phyloP scores from a whole-genome alignment of 1,284 basidiomycete genomes.

The Cutaneotrichosporon cyanovorans region DNA sequence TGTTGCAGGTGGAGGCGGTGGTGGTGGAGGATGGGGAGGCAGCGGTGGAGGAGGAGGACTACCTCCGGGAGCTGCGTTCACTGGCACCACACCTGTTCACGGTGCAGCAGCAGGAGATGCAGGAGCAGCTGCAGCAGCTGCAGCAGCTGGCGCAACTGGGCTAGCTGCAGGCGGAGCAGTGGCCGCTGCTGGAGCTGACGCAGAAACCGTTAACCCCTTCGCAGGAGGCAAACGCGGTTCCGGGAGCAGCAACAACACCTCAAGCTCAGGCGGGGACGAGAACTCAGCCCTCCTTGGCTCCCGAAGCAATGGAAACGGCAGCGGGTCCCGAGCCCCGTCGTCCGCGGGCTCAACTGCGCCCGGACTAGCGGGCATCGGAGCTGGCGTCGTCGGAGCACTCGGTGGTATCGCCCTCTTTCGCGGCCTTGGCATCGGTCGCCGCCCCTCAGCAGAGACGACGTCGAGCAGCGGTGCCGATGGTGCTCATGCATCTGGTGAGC shows the following conservation, averaged over 20 bases:
- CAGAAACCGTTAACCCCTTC: not conserved
- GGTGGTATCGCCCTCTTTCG: constrained; percentile 11
- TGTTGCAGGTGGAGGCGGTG: no score
- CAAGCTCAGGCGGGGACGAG: not conserved
- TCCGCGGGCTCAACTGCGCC: not conserved
- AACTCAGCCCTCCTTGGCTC: not conserved
- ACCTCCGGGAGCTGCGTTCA: no score
- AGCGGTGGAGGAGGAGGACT: no score
- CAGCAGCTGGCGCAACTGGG: not conserved
- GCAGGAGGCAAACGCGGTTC: not conserved
- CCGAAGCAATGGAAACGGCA: not conserved
- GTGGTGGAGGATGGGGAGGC: no score
- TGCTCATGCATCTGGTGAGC: not conserved
- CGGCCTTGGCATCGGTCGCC: constrained; percentile 8
- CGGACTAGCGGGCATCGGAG: not conserved
- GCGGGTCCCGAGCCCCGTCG: not conserved
- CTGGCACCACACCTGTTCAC: no score
- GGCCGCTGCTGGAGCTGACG: not conserved
- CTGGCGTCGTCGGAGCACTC: not conserved
- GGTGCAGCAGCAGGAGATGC: no score
- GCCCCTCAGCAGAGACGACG: not conserved
- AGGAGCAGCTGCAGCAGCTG: not conserved
- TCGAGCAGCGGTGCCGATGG: no score
- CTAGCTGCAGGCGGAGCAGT: not conserved
- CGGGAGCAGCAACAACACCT: not conserved